Evolutionary conservation across 352 stramenopile genomes (phyloP), one percentile per base, ranked within the genome.

Genomic region (Pythium dissotocum): DNA sequence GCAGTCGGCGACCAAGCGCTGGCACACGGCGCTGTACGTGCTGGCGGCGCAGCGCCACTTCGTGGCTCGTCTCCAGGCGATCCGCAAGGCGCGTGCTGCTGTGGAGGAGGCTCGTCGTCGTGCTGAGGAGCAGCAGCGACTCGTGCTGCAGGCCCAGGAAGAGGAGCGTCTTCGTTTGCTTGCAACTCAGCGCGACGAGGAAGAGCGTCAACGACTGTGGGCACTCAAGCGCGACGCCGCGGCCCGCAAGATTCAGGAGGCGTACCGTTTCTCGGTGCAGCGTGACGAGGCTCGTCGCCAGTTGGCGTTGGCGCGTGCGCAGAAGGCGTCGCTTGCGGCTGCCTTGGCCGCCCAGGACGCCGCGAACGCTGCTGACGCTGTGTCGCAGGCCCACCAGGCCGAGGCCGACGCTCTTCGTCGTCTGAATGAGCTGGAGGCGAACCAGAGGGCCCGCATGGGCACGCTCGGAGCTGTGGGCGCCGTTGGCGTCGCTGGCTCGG

Each of bases 11-110:
- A 91, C 91, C 70, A 87, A 83, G 63, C 86, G 88, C 62, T 96
- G 88, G 88, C 74, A 88, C 16, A 80, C 80, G 30, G 80, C 84
- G n/a, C 80, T 88, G 40, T 90, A 82, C 58, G 69, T 73, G 18
- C 64, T 96, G 16, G 69, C 83, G n/a, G 88, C 86, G 13, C 86
- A 94, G 69, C 86, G 87, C 35, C 84, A 92, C 69, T 94, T 93
- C 62, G 79, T 93, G 40, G 63, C 89, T 62, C 85, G 85, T n/a
- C 67, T 96, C 7, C 77, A 94, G 33, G 78, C 88, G 67, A 91
- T 96, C 53, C 88, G 85, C 73, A 93, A 93, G 76, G 75, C 77
- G 52, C 83, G 86, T 24, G 68, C 88, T n/a, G 86, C 86, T 3
- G 85, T 94, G 24, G 86, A 94, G 55, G 86, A 94, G 32, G 88